Base-by-base conservation (phyloP, 352 stramenopile species). In the Discostella stelligera region DNA sequence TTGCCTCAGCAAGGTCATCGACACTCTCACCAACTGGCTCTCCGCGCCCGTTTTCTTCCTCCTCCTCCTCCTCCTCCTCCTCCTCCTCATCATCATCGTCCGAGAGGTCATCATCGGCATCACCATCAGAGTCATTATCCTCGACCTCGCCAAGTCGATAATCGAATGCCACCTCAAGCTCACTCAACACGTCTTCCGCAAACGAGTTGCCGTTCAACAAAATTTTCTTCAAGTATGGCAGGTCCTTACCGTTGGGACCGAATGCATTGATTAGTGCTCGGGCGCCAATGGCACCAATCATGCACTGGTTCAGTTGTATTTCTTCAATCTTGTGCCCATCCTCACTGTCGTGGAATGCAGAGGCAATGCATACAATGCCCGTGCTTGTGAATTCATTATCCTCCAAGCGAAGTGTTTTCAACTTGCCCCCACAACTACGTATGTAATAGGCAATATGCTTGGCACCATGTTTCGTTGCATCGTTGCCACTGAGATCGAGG, bases 401-500 rank as follows among this genome's bases (percentile, higher is more conserved):
- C 69, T 98, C 94, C 27, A 97, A 65, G 59, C 95, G 89, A 39
- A 98, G 79, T 60, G 93, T 84, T 71, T 90, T 92, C 54, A 98
- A 81, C 61, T 77, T 79, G n/a, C 66, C 64, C 18, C 79, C 79
- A 72, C 93, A 85, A 37, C 81, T 67, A 53, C 85, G 86, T 48
- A 96, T 82, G 27, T 95, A 79, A 25, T 87, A 75, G 8, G 80
- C 90, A 53, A 97, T 77, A 6, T 76, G 80, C 55, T 87, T 86
- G 9, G 74, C 72, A 39, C 71, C 74, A 50, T 70, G 64, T 30
- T 55, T 80, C 44, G 93, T 96, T 48, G 97, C 65, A 23, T 97
- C 94, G 74, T 98, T 97, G 59, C 94, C 95, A n/a, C 94, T 97
- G n/a, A 98, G 87, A 68, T 98, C 94, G 16, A 98, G 87, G 55